These are phyloP conservation scores for Besnoitia besnoiti DNA, from an alignment of 169 alveolate species.

Conservation along the genomic window DNA sequence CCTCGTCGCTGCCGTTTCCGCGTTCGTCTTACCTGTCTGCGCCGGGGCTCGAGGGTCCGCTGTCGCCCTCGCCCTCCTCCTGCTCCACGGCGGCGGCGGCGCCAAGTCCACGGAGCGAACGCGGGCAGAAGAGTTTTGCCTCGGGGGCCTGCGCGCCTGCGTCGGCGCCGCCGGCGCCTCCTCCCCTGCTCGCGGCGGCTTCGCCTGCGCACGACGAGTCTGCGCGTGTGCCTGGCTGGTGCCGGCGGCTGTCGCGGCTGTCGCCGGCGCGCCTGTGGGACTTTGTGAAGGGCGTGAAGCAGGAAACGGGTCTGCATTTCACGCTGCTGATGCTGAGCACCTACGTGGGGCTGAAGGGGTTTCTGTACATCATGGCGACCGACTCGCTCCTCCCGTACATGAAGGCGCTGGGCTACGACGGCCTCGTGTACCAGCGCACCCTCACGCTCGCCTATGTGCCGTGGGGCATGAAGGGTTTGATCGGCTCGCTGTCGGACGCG, in stretches of 20 bases:
- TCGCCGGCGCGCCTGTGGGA: not conserved
- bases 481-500: constrained; percentile 34
- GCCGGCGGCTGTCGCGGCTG: not conserved
- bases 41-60: too few relatives aligned
- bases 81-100: too few relatives aligned
- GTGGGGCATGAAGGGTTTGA: constrained; percentile 51
- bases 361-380: not conserved
- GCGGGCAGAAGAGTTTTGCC: too few relatives aligned
- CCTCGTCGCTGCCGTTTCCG: too few relatives aligned
- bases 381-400: constrained; percentile 55
- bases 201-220: not conserved
- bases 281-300: not conserved
- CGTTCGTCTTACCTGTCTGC: too few relatives aligned
- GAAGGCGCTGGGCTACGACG: constrained; percentile 52
- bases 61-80: too few relatives aligned
- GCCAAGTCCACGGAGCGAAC: too few relatives aligned
- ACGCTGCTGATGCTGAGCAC: constrained; percentile 10
- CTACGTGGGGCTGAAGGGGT: not conserved
- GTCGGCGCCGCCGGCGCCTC: not conserved
- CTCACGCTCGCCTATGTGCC: constrained; percentile 54
- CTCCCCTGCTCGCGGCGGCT: not conserved
- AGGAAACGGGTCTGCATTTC: not conserved
- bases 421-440: constrained; percentile 55
- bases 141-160: too few relatives aligned
- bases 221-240: not conserved